Base-by-base conservation (phyloP, 2,329 filamentous ascomycete species). In the Fusarium nelsonii region DNA sequence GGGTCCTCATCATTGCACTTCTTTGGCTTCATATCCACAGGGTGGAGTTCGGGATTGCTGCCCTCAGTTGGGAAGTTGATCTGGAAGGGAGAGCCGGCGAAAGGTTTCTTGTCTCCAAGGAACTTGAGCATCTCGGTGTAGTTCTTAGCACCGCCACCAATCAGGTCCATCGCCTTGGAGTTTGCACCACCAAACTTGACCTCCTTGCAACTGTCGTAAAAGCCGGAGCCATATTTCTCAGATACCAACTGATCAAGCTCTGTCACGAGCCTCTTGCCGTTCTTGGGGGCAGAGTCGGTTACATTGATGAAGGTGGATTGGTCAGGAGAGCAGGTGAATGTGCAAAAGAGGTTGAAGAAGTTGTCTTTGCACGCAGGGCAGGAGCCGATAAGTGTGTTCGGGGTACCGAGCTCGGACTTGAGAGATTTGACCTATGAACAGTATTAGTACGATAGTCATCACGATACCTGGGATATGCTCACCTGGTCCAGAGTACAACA, bases 291-390 rank as follows among this genome's bases (percentile, higher is more conserved):
- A 0, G 90, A 91, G 54, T 90, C 81, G 12, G 96, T 98, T 43
- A 99, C 89, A 75, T 99, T 99, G 78, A 99, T 85, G 76, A 99
- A 99, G 0, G 97, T 84, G 0, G 94, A 97, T 78, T 99, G 96
- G 75, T 99, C 92, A 8, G 97, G 95, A 6, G 96, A 99, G 83
- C 97, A 99, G 4, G 94, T 98, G 77, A 99, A 98, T 6, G 94
- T 97, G 82, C 96, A 99, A 80, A 99, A 99, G 44, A 97, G 85
- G 82, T 99, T 97, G 84, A 93, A 98, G 84, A 99, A 99, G 84
- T 99, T 99, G 74, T 94, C 91, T 80, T 96, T 97, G 87, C 96
- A 99, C 33, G 97, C 96, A 3, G 96, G 96, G 78, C 96, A 99
- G 11, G 94, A 93, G 28, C 94, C 90, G 77, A 99, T 94, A 76